Evolutionary conservation across 1,139 yeast species (phyloP).

Genomic region (Geotrichum restrictum): DNA sequence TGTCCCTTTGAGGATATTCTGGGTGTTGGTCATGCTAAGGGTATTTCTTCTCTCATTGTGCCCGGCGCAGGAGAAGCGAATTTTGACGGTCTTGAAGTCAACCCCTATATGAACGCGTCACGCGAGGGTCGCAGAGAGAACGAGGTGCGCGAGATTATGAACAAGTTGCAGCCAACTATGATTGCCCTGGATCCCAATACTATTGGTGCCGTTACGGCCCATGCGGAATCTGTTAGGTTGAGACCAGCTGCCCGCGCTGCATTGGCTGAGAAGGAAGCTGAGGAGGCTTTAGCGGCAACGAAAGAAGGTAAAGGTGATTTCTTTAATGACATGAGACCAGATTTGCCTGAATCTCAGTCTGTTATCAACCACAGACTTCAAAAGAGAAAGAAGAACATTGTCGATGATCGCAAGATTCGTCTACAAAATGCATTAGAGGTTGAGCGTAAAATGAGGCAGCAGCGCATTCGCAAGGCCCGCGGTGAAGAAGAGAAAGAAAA

Average conservation of each 20-base stretch:
- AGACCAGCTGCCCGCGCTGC: slow-evolving; percentile 50
- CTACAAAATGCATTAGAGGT: slow-evolving; percentile 69
- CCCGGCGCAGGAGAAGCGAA: slow-evolving; percentile 99
- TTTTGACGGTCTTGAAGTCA: slow-evolving; percentile 87
- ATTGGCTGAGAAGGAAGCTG: slow-evolving; percentile 45
- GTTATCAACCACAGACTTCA: slow-evolving; percentile 75
- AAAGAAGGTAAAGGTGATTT: slow-evolving; percentile 30
- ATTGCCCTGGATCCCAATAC: slow-evolving; percentile 84
- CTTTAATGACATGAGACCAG: slow-evolving; percentile 37
- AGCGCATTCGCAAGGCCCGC: slow-evolving; percentile 32
- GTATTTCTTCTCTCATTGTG: slow-evolving; percentile 73
- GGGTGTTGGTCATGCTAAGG: slow-evolving; percentile 79
- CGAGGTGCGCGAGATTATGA: slow-evolving; percentile 80
- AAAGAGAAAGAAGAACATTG: slow-evolving; percentile 79
- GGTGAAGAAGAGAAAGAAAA: slow-evolving; percentile 27
- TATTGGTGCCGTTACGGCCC: slow-evolving; percentile 78
- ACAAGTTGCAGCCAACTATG: slow-evolving; percentile 89
- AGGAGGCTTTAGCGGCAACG: slow-evolving; percentile 34
- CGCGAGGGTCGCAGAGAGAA: slow-evolving; percentile 84
- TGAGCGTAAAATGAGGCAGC: slow-evolving; percentile 71
- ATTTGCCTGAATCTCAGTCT: slow-evolving; percentile 48
- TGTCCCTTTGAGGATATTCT: slow-evolving; percentile 96
- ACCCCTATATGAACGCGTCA: slow-evolving; percentile 81
- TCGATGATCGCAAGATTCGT: slow-evolving; percentile 81
- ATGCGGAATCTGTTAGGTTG: slow-evolving; percentile 60